Percentiles rank a stretch among this genome's conserved stretches.
phyloP scores from a whole-genome alignment of 805 yeast species.

The Cyberlindnera bimundalis region DNA sequence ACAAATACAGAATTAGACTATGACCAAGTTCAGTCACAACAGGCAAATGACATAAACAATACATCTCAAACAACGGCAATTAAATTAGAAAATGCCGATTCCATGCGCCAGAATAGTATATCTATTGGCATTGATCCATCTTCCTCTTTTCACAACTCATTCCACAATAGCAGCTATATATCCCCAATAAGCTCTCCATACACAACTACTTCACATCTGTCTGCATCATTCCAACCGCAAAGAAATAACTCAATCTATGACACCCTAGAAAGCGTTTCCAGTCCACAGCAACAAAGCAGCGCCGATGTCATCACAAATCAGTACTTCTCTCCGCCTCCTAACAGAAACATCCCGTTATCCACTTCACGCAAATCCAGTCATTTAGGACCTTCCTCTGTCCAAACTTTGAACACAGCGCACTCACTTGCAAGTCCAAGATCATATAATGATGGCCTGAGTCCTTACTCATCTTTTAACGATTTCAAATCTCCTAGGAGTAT shows the following conservation, averaged over 20 bases:
- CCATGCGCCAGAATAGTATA: slow-evolving; percentile 7
- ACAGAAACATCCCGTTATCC: slow-evolving; percentile 16
- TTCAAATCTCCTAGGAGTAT: slow-evolving; percentile 32
- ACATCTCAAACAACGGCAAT: background rate
- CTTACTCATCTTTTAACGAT: slow-evolving; percentile 28
- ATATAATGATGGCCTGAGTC: slow-evolving; percentile 26
- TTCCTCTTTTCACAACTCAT: slow-evolving; percentile 11
- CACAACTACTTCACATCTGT: slow-evolving; percentile 14
- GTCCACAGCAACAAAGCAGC: slow-evolving; percentile 14
- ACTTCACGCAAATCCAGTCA: slow-evolving; percentile 9
- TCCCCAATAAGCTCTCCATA: slow-evolving; percentile 26
- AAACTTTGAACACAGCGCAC: slow-evolving; percentile 8
- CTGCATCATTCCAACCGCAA: slow-evolving; percentile 22
- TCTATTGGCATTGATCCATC: slow-evolving; percentile 1
- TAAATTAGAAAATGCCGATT: slow-evolving; percentile 2
- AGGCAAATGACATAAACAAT: background rate
- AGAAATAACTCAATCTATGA: slow-evolving; percentile 26
- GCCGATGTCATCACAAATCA: slow-evolving; percentile 16
- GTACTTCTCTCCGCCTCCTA: slow-evolving; percentile 27
- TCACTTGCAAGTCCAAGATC: slow-evolving; percentile 18
- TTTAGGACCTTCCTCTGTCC: slow-evolving; percentile 9
- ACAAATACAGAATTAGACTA: background rate
- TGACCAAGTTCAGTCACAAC: background rate
- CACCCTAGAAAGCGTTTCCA: slow-evolving; percentile 22
- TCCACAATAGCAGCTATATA: slow-evolving; percentile 15